Evolutionary conservation across 2,329 filamentous ascomycete genomes (phyloP).

Genomic region (Monosporascus sp.): DNA sequence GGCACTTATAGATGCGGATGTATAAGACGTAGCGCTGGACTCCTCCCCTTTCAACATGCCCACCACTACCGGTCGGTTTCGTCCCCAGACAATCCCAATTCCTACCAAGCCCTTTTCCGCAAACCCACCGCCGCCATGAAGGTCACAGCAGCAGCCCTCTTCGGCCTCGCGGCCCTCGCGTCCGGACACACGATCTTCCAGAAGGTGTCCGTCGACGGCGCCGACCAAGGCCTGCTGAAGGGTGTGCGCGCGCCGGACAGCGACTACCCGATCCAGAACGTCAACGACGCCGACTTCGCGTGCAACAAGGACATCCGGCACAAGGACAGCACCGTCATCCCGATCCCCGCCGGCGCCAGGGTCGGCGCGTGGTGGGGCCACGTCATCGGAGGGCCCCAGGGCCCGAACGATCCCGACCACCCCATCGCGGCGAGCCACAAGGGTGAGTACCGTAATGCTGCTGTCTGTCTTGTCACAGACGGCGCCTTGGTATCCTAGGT

Average conservation of each 20-base stretch:
- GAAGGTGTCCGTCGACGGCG: slow-evolving; percentile 40
- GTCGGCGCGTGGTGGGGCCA: slow-evolving; percentile 45
- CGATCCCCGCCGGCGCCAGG: slow-evolving; percentile 41
- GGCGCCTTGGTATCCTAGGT: slow-evolving; percentile 1
- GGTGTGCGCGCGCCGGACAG: slow-evolving; percentile 43
- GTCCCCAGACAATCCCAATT: too few relatives aligned
- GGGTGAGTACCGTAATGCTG: slow-evolving; percentile 21
- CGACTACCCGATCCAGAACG: slow-evolving; percentile 45
- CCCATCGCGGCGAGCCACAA: slow-evolving; percentile 44
- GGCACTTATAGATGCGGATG: not conserved
- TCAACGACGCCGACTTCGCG: slow-evolving; percentile 38
- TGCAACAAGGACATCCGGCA: slow-evolving; percentile 38
- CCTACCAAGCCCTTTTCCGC: too few relatives aligned
- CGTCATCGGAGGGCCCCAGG: slow-evolving; percentile 43
- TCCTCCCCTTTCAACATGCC: too few relatives aligned
- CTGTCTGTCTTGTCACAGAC: slow-evolving; percentile 3
- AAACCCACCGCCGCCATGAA: slow-evolving; percentile 4
- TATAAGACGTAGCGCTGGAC: too few relatives aligned
- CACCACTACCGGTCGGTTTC: too few relatives aligned
- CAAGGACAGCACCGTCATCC: slow-evolving; percentile 34
- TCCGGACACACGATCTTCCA: slow-evolving; percentile 15
- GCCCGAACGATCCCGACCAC: slow-evolving; percentile 37
- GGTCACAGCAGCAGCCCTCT: slow-evolving; percentile 9
- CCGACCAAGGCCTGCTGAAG: slow-evolving; percentile 42
- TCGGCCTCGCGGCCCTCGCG: slow-evolving; percentile 9